phyloP scores from a whole-genome alignment of 2,329 filamentous ascomycete genomes.

The Beauveria pseudobassiana region DNA sequence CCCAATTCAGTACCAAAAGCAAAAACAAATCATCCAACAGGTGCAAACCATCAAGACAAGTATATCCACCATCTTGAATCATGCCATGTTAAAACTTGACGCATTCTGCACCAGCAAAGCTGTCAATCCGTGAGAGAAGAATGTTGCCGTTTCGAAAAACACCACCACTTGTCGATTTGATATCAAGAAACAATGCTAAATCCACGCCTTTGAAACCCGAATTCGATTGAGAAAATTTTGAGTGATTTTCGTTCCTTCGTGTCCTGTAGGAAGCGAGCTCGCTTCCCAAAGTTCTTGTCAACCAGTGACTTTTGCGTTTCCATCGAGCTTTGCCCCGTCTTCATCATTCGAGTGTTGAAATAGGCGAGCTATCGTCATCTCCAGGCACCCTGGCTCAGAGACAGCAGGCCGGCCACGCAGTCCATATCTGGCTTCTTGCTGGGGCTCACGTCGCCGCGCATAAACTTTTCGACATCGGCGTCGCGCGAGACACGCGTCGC shows the following conservation, averaged over 20 bases:
- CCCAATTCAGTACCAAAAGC: neutral
- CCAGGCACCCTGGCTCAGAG: constrained; percentile 90
- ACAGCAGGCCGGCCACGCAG: constrained; percentile 81
- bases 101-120: neutral
- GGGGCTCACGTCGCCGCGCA: constrained; percentile 57
- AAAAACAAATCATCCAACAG: neutral
- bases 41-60: neutral
- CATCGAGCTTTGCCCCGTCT: neutral
- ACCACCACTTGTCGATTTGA: neutral
- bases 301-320: constrained; percentile 2
- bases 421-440: constrained; percentile 77
- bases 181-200: constrained; percentile 1
- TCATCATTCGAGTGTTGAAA: neutral
- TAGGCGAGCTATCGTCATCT: constrained; percentile 35
- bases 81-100: neutral
- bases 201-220: neutral
- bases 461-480: constrained; percentile 67
- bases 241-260: neutral
- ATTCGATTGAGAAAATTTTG: neutral
- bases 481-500: constrained; percentile 22
- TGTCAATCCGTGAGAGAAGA: neutral
- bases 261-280: neutral
- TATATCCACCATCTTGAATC: neutral
- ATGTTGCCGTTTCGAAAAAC: neutral
- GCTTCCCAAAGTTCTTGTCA: neutral